Conservation (phyloP, 305 asterid species). For the Fraxinus platypoda region DNA sequence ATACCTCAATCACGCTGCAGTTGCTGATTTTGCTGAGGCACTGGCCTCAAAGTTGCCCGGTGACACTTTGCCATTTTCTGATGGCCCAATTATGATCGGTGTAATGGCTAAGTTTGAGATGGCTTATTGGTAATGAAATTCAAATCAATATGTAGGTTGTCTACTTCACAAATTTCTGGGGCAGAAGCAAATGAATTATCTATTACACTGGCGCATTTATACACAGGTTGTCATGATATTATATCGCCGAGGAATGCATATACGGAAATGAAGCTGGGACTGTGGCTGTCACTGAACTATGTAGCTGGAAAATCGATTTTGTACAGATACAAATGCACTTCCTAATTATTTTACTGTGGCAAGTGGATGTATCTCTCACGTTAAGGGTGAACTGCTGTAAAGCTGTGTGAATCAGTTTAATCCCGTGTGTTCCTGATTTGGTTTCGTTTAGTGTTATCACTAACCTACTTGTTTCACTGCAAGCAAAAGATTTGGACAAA, state of each 20-base stretch:
- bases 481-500: neutral
- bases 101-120: neutral
- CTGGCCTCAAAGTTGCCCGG: slow-evolving; percentile 67
- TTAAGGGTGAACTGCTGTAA: slow-evolving; percentile 14
- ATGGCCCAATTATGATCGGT: neutral
- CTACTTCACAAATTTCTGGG: slow-evolving; percentile 64
- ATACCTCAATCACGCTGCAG: slow-evolving; percentile 58
- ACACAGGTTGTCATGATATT: slow-evolving; percentile 52
- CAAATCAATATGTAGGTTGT: slow-evolving; percentile 40
- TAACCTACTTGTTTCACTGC: neutral
- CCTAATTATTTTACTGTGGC: neutral
- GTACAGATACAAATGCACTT: slow-evolving; percentile 35
- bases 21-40: slow-evolving; percentile 82
- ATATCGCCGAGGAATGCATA: slow-evolving; percentile 59
- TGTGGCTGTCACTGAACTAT: slow-evolving; percentile 65
- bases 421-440: neutral
- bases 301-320: slow-evolving; percentile 59
- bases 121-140: neutral
- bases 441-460: neutral
- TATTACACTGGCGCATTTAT: slow-evolving; percentile 60
- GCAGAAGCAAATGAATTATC: slow-evolving; percentile 71
- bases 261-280: slow-evolving; percentile 65
- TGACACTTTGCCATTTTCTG: slow-evolving; percentile 15
- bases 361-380: too few relatives aligned
- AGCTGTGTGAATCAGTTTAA: neutral